Percentiles rank a stretch among this genome's conserved stretches.
Evolutionary conservation across 768 basidiomycete species (phyloP).

Genomic region (Hygrophoropsis aurantiaca): DNA sequence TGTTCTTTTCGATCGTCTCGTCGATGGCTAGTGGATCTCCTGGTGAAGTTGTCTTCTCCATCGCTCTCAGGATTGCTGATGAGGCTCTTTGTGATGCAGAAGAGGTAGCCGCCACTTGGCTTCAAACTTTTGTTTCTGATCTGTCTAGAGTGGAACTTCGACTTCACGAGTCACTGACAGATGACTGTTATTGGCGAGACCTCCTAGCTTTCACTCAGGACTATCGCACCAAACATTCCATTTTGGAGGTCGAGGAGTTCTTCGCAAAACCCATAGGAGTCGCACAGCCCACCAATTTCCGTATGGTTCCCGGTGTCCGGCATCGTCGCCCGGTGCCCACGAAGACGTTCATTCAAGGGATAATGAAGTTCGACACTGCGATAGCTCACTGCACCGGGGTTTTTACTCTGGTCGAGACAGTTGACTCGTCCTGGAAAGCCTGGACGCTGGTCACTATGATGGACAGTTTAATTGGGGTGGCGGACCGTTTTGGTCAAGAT

Average conservation of each 20-base stretch:
- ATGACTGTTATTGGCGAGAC: conserved; percentile 7
- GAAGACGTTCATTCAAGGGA: conserved; percentile 1
- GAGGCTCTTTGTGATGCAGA: too few relatives aligned
- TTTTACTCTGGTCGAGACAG: conserved; percentile 2
- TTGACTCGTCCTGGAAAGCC: conserved; percentile 7
- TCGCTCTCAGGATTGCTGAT: too few relatives aligned
- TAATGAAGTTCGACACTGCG: conserved; percentile 4
- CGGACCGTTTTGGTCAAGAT: conserved; percentile 3
- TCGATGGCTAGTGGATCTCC: too few relatives aligned
- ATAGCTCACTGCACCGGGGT: conserved; percentile 5
- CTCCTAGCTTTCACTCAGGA: conserved; percentile 5
- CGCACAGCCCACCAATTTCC: conserved; percentile 2
- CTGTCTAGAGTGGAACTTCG: not conserved
- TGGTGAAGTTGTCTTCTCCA: too few relatives aligned
- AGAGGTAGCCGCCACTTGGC: not conserved
- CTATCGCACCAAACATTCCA: conserved; percentile 4
- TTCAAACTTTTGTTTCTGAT: not conserved
- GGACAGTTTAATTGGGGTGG: not conserved
- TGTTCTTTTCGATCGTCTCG: too few relatives aligned
- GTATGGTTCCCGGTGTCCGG: not conserved
- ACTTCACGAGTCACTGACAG: conserved; percentile 1
- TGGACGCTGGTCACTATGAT: conserved; percentile 5
- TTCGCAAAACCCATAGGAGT: not conserved
- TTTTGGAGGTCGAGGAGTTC: conserved; percentile 1
- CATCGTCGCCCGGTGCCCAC: not conserved